Evolutionary conservation across 805 yeast species (phyloP), one percentile per base, ranked within the genome.

Genomic region (Teunomyces kruisii): DNA sequence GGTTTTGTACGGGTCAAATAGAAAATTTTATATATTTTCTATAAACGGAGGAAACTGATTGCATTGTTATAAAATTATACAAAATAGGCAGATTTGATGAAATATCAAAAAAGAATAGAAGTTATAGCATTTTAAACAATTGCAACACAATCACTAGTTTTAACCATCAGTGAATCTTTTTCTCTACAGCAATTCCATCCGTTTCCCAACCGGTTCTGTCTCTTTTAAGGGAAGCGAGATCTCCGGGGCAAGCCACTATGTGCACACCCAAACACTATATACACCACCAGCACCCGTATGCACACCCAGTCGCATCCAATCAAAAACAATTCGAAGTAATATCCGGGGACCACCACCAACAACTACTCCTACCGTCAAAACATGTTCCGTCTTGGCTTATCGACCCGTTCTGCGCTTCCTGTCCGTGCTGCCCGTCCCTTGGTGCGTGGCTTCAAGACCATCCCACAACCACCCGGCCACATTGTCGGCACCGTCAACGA

Each of bases 401-500:
- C 38, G 8, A 35, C 38, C 26, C 38, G 38, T 22, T 12, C 38
- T 35, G 38, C 38, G 38, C 19, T 38, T 12, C 22, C 40, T 14
- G 8, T 26, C 13, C 40, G 40, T 14, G n/a, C 43, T 29, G 22
- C 19, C 24, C 43, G 44, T 32, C 53, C 62, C 24, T 44, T 59
- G 44, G 45, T 58, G 43, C 63, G 70, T 55, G 69, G 72, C 12
- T 43, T 71, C 47, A 80, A 76, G 56, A 68, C 80, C 39, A 78
- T 72, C 40, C 78, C 80, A 40, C 88, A 85, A 61, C 91, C 91
- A 10, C 86, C 88, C 32, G 92, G 92, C 14, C 67, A 74, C 59
- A 79, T 86, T 45, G 79, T 80, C 15, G 94, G 91, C 15, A 78
- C 83, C 10, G 85, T 82, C 31, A 86, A 86, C 58, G 91, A 86